These are phyloP conservation scores for Russula sp. DNA, from an alignment of 768 basidiomycete genomes.

Conservation along the genomic window DNA sequence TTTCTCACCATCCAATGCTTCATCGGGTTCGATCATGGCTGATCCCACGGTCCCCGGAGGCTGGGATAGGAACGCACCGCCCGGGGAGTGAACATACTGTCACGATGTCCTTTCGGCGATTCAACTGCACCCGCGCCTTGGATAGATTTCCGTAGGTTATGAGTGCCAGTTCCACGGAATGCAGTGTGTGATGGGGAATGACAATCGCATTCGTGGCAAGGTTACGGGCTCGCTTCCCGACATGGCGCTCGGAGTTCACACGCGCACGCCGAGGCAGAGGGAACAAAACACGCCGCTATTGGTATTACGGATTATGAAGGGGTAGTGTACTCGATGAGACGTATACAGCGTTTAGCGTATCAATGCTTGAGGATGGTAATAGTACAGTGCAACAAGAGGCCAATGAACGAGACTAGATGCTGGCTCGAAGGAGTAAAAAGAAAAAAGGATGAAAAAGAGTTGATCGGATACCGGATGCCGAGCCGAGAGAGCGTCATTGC, in stretches of 20 bases:
- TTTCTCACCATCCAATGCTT: conserved; percentile 11
- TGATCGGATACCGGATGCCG: conserved; percentile 13
- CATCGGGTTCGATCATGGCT: conserved; percentile 4
- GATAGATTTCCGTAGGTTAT: conserved; percentile 4
- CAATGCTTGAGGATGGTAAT: conserved; percentile 18
- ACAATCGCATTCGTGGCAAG: not conserved
- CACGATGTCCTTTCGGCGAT: conserved; percentile 2
- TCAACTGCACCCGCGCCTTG: not conserved
- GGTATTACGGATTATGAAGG: conserved; percentile 14
- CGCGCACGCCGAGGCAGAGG: not conserved
- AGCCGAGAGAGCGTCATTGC: conserved; percentile 13
- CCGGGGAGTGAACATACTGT: not conserved
- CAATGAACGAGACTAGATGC: conserved; percentile 15
- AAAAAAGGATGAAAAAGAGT: conserved; percentile 2
- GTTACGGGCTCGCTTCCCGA: not conserved
- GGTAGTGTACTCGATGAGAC: conserved; percentile 7
- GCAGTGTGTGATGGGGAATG: conserved; percentile 6
- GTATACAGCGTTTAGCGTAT: conserved; percentile 19
- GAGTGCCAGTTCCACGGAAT: not conserved
- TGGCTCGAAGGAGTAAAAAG: conserved; percentile 15
- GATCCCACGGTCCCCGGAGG: conserved; percentile 12
- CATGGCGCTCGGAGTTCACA: conserved; percentile 12
- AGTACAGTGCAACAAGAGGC: conserved; percentile 18
- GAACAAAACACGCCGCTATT: not conserved
- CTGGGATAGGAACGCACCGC: not conserved